phyloP scores from a whole-genome alignment of 805 yeast species.

The Starmerella stigmatis region DNA sequence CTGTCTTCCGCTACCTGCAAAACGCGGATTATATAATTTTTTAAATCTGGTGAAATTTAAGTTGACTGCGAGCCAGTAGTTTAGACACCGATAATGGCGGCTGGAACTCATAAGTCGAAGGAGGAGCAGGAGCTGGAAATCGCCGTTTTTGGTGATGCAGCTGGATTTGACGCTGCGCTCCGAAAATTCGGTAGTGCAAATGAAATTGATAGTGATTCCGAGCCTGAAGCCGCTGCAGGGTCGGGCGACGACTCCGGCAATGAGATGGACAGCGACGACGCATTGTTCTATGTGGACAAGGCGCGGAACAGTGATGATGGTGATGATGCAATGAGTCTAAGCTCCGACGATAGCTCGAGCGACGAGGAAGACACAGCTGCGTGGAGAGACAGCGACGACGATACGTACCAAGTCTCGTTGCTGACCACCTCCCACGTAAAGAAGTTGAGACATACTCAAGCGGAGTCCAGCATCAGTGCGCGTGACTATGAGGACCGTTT shows the following conservation, averaged over 20 bases:
- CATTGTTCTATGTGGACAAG: conserved; percentile 45
- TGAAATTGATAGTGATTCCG: conserved; percentile 29
- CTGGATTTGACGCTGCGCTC: conserved; percentile 58
- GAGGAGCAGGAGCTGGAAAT: conserved; percentile 74
- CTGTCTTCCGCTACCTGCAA: too few species aligned
- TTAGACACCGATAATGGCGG: too few species aligned
- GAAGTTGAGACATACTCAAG: conserved; percentile 56
- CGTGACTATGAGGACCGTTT: conserved; percentile 51
- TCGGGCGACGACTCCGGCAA: conserved; percentile 30
- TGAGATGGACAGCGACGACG: conserved; percentile 38
- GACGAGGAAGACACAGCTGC: conserved; percentile 27
- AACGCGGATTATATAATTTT: conserved; percentile 15
- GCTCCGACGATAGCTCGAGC: conserved; percentile 28
- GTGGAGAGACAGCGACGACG: conserved; percentile 93
- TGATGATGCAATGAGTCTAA: conserved; percentile 32
- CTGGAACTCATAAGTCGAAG: conserved; percentile 45
- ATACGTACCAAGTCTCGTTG: conserved; percentile 52
- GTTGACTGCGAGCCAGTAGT: too few species aligned
- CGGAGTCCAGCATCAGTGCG: conserved; percentile 48
- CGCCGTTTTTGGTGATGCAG: conserved; percentile 80
- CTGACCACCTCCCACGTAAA: conserved; percentile 47
- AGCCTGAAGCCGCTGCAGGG: conserved; percentile 30
- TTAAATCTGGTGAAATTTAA: conserved; percentile 2
- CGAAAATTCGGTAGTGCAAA: conserved; percentile 50
- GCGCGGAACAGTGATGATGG: conserved; percentile 30